Percentiles rank a stretch among this genome's conserved stretches.
phyloP scores from a whole-genome alignment of 2,329 filamentous ascomycete species.

The Cladosporium austrohemisphaericum region DNA sequence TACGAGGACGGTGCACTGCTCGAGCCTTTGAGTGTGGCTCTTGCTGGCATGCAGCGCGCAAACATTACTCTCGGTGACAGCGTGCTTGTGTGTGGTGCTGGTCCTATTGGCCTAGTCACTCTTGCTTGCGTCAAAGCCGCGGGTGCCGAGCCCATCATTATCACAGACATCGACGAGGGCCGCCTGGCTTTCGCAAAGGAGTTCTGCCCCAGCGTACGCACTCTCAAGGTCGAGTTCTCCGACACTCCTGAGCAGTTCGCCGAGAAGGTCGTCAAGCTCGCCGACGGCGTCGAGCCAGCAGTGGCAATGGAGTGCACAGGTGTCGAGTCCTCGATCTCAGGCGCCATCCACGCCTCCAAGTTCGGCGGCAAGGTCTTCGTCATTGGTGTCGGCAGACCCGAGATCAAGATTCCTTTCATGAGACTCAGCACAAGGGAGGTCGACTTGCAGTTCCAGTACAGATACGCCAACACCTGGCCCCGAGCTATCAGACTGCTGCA shows the following conservation, averaged over 20 bases:
- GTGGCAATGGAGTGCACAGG: constrained; percentile 91
- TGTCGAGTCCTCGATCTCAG: constrained; percentile 80
- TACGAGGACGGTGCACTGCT: constrained; percentile 88
- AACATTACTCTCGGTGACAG: constrained; percentile 79
- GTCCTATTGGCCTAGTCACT: constrained; percentile 88
- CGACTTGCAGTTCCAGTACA: constrained; percentile 93
- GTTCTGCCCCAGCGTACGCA: constrained; percentile 73
- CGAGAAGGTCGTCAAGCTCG: constrained; percentile 62
- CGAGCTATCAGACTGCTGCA: constrained; percentile 83
- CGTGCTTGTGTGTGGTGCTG: constrained; percentile 85
- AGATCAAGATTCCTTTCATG: constrained; percentile 97
- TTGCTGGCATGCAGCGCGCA: constrained; percentile 82
- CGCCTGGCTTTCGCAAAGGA: constrained; percentile 80
- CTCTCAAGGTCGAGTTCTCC: constrained; percentile 68
- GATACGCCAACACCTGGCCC: constrained; percentile 95
- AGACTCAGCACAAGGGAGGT: constrained; percentile 83
- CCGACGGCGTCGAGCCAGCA: constrained; percentile 76
- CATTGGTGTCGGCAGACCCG: constrained; percentile 90
- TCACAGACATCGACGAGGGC: constrained; percentile 90
- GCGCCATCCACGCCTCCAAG: constrained; percentile 84
- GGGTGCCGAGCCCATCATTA: constrained; percentile 84
- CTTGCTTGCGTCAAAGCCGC: constrained; percentile 80
- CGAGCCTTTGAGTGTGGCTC: constrained; percentile 83
- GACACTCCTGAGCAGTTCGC: constrained; percentile 67
- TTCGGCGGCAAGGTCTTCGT: constrained; percentile 98